Base-by-base conservation (phyloP, 2,329 filamentous ascomycete genomes). In the Apiospora kogelbergensis region DNA sequence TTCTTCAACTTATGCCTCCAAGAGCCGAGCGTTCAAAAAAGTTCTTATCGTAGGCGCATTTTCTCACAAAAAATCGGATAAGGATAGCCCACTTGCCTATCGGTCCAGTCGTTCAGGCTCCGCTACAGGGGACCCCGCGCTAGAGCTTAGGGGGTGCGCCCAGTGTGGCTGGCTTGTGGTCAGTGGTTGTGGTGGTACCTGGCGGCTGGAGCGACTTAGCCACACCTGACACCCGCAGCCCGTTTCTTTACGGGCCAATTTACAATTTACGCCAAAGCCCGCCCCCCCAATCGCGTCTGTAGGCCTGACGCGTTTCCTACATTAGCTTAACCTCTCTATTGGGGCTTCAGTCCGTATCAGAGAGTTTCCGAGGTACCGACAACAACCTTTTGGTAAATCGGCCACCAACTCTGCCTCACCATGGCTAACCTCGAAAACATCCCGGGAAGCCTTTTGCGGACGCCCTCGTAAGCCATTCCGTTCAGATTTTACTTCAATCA, bases 341-440 rank as follows among this genome's bases (percentile, higher is more conserved):
- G 20, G 65, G 66, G 67, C 24, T 66, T 24, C 48, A 57, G 26
- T 26, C 48, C 24, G 33, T 6, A 57, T 20, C n/a, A 48, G 45
- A 48, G 45, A 48, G 45, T 48, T 48, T 48, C 45, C 9, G 46
- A 53, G 46, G 46, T 30, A 24, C 24, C 22, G 46, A 17, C 24
- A 53, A 17, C 46, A 53, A 64, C 71, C 66, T 33, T 20, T 30
- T 42, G 40, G n/a, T n/a, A 24, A 44, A 24, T 17, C 63, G 22
- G 63, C 41, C 63, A 44, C 69, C 68, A 22, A 66, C n/a, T 41
- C 63, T 60, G 15, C 69, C 22, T 66, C 67, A 75, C 24, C 68
- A 86, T 86, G 84, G 80, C 83, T 45, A 76, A 77, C 10, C 74
- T 85, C 45, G 82, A 85, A 66, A 80, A 82, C n/a, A 75, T 84